A percentile compares a stretch with the other conserved stretches of the same genome.
These are phyloP conservation scores for Prunus campanulata DNA, from an alignment of 306 rosid species.

Conservation along the genomic window DNA sequence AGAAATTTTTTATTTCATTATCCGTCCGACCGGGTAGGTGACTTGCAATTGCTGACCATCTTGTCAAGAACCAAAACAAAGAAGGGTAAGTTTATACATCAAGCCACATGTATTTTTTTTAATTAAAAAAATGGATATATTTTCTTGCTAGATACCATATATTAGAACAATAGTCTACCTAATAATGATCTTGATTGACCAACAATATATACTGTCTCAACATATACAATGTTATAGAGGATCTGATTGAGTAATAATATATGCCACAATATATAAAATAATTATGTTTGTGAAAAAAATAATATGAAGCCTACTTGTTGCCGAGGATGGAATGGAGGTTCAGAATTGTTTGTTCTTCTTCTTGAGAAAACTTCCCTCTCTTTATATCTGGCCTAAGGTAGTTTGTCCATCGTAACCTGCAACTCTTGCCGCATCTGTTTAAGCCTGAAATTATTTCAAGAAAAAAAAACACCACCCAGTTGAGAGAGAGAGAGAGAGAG, in stretches of 20 bases:
- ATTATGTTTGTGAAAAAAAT: neutral
- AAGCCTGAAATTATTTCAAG: constrained; percentile 34
- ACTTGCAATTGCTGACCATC: constrained; percentile 70
- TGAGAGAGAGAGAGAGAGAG: constrained; percentile 1
- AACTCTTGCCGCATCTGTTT: constrained; percentile 65
- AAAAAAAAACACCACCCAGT: neutral
- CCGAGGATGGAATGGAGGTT: constrained; percentile 64
- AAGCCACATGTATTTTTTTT: neutral
- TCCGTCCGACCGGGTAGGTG: constrained; percentile 68
- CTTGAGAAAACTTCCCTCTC: constrained; percentile 61
- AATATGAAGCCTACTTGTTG: constrained; percentile 41
- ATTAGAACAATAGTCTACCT: neutral
- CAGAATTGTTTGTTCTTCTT: constrained; percentile 65
- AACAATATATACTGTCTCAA: neutral
- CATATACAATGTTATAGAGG: neutral
- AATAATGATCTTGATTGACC: neutral
- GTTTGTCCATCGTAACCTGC: constrained; percentile 63
- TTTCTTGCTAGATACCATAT: neutral
- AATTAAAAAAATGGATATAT: neutral
- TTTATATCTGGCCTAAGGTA: constrained; percentile 60
- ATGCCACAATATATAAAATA: neutral
- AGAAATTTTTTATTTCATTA: constrained; percentile 59
- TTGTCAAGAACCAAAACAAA: constrained; percentile 10
- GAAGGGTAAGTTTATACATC: neutral
- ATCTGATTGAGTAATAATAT: too few relatives aligned